Base-by-base conservation (phyloP, 345 rosid species). In the Arabis hirsuta region DNA sequence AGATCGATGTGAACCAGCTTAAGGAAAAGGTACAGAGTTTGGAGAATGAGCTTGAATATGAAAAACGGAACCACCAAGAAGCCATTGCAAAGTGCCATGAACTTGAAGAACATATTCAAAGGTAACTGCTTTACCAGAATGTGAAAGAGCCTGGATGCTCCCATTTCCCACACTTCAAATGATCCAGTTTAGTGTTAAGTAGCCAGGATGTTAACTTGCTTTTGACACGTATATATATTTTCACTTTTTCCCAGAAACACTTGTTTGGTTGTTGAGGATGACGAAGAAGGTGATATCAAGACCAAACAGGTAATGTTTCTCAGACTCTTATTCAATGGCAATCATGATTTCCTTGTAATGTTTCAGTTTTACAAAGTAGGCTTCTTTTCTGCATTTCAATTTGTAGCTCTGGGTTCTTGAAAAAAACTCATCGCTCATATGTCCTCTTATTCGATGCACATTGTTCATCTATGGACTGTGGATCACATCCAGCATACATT, bases 41-140 rank as follows among this genome's bases (percentile, higher is more conserved):
- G 75, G 88, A 86, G 62, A 84, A 39, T 7, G 93, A 87, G 81
- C 87, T 91, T 79, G 85, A 78, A 60, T 85, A 84, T 45, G 98
- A 87, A 77, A 94, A 81, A 60, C 53, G 24, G 22, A 79, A 76
- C 50, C 89, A 84, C 70, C 76, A 80, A 32, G 91, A 82, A 80
- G 74, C 91, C 55, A 56, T 83, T 76, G 74, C 72, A 60, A 88
- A 78, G 81, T 88, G 90, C 79, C 85, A 83, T 73, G 91, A 91
- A 66, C 91, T 94, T 8, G 82, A 94, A 75, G 96, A 87, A 81
- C 90, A 84, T 78, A 72, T 94, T 38, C 86, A 83, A 72, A 83
- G 72, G 98, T 77, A 51, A 65, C 5, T 60, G 14, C 39, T 51
- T 48, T 52, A 73, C 67, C 5, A 12, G 43, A 41, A 10, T 54